Conservation (phyloP, 208 protist species). For the Naegleria lovaniensis region DNA sequence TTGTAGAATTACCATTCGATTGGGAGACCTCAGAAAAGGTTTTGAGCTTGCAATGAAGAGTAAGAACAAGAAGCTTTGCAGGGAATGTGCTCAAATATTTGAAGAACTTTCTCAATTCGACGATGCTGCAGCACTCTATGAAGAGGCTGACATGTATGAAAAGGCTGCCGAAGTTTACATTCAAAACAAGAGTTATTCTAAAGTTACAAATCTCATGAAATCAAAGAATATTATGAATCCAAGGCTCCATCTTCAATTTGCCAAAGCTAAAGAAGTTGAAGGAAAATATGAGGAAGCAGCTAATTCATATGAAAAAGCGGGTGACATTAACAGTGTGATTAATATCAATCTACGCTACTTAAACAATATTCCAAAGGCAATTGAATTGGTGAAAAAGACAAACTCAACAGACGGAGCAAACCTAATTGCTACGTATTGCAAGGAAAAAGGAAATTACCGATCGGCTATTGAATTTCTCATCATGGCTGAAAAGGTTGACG, state of each 20-base stretch:
- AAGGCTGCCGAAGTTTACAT: constrained; percentile 86
- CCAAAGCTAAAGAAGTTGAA: constrained; percentile 65
- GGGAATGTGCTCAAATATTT: constrained; percentile 83
- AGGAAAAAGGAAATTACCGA: constrained; percentile 66
- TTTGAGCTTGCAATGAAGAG: constrained; percentile 69
- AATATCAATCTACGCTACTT: constrained; percentile 84
- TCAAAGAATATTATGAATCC: constrained; percentile 82
- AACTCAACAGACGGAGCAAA: constrained; percentile 76
- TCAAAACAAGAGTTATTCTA: constrained; percentile 77
- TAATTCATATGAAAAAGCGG: constrained; percentile 77
- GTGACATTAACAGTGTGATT: constrained; percentile 89
- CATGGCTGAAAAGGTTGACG: constrained; percentile 73
- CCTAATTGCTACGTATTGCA: constrained; percentile 74
- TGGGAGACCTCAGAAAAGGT: constrained; percentile 68
- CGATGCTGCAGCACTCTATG: constrained; percentile 88
- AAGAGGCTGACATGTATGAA: constrained; percentile 77
- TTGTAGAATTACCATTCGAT: constrained; percentile 74
- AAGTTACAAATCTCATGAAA: constrained; percentile 69
- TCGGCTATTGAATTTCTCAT: constrained; percentile 91
- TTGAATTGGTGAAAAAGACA: constrained; percentile 83
- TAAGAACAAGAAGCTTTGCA: constrained; percentile 56
- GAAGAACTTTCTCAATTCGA: constrained; percentile 77
- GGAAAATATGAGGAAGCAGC: constrained; percentile 80
- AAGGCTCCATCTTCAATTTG: constrained; percentile 39
- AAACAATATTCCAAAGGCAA: constrained; percentile 84